Evolutionary conservation across 2,329 filamentous ascomycete genomes (phyloP), one percentile per base, ranked within the genome.

Genomic region (Fusarium agapanthi): DNA sequence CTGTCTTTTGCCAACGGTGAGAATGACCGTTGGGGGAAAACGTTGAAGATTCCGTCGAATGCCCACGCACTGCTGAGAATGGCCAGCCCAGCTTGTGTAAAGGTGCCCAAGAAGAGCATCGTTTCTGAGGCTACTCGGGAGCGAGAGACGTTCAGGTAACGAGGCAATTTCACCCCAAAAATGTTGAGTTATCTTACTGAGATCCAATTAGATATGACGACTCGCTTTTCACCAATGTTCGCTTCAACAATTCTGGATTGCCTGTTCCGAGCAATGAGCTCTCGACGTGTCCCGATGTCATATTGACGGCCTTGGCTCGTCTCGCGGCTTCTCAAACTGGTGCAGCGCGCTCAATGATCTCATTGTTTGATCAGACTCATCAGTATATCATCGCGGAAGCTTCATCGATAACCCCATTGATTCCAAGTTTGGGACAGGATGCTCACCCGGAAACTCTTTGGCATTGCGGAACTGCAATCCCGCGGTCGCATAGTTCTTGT

Each of bases 381-480:
- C 86, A 89, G 70, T 83, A 87, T 61, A 78, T 88, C 37, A 77
- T 89, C n/a, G 86, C 86, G 48, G 87, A 89, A 68, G 85, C 86
- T 11, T 86, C 86, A 2, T 80, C 80, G 3, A 80, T 79, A 3
- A 78, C 83, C 6, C 82, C 81, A 0, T 74, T 88, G 10, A 57
- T 73, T 16, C 71, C 79, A 1, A 67, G 38, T 4, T 50, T 75
- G 13, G 60, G 62, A 8, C 65, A 59, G 18, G 62, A 73, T 3
- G 69, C 61, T 18, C 34, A 63, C 10, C 24, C 59, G 1, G 67
- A 71, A 8, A 43, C 30, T 7, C 73, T 82, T 1, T 76, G 73
- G 71, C 72, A 81, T 11, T 81, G 80, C 26, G 79, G 79, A 47
- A 76, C 75, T 14, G 79, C 78, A 35, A 79, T 82, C 15, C 78